These are phyloP conservation scores for Prunus mira DNA, from an alignment of 306 rosid species.

Conservation along the genomic window DNA sequence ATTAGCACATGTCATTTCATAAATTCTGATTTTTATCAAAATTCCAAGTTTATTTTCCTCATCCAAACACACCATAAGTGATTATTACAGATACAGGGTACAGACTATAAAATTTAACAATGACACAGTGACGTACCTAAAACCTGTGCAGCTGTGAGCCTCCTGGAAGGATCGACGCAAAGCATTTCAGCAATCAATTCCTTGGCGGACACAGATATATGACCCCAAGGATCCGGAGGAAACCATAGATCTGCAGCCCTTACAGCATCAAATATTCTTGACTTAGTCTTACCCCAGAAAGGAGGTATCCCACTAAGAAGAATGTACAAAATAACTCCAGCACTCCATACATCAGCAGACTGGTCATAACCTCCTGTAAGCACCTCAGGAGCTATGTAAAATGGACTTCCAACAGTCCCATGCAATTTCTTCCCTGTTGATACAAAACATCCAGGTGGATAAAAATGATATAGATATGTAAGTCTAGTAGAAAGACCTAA, in stretches of 20 bases:
- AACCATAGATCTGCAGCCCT: conserved; percentile 65
- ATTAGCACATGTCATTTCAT: too few relatives aligned
- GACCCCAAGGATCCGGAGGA: conserved; percentile 61
- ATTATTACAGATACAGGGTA: neutral
- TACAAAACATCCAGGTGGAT: conserved; percentile 20
- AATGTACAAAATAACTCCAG: conserved; percentile 79
- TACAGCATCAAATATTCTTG: conserved; percentile 74
- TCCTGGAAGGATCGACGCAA: conserved; percentile 55
- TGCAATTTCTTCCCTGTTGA: conserved; percentile 72
- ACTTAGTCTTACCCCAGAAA: conserved; percentile 83
- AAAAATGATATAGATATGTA: conserved; percentile 5
- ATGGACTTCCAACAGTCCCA: conserved; percentile 83
- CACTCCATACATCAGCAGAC: conserved; percentile 84
- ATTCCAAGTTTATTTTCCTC: too few relatives aligned
- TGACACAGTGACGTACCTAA: conserved; percentile 39
- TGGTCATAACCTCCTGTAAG: conserved; percentile 76
- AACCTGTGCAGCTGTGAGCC: conserved; percentile 74
- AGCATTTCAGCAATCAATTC: conserved; percentile 67
- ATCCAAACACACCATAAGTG: neutral
- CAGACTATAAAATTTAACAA: neutral
- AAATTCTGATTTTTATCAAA: too few relatives aligned
- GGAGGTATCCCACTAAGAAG: conserved; percentile 79
- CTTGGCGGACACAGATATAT: conserved; percentile 57
- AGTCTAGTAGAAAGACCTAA: neutral
- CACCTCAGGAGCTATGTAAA: conserved; percentile 84